Conservation (phyloP, 305 asterid genomes). For the Salvia sclarea region DNA sequence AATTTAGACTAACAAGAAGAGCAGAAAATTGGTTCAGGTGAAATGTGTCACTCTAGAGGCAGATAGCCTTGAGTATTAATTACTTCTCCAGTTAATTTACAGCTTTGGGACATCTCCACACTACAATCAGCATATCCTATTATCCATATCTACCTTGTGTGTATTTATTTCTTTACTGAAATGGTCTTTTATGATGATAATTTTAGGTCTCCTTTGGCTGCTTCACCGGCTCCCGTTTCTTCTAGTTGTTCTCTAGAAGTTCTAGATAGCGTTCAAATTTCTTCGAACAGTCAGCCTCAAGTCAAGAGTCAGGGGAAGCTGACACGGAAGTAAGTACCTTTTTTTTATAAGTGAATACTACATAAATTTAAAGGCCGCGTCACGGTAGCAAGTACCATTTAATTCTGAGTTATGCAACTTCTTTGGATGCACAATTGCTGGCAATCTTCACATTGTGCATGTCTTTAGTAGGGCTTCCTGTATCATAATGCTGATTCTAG, state of each 20-base stretch:
- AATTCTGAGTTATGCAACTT: conserved; percentile 6
- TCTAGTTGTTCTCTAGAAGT: conserved; percentile 36
- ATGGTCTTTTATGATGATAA: conserved; percentile 18
- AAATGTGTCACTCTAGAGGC: conserved; percentile 8
- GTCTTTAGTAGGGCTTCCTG: background rate
- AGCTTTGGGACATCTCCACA: conserved; percentile 9
- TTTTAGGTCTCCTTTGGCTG: conserved; percentile 47
- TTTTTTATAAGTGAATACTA: too few relatives aligned
- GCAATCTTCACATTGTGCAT: conserved; percentile 6
- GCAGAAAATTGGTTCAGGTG: conserved; percentile 14
- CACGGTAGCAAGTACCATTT: conserved; percentile 52
- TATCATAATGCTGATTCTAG: conserved; percentile 24
- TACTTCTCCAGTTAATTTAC: conserved; percentile 9
- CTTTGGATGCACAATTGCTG: conserved; percentile 16
- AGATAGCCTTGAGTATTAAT: background rate
- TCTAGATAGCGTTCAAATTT: conserved; percentile 36
- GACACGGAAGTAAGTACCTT: conserved; percentile 57
- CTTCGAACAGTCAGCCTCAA: conserved; percentile 42
- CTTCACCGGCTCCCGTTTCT: conserved; percentile 37
- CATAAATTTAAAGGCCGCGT: too few relatives aligned
- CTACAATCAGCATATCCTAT: conserved; percentile 14
- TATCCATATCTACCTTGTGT: conserved; percentile 23
- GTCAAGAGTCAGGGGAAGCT: conserved; percentile 58
- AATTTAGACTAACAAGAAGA: conserved; percentile 17
- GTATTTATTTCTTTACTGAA: background rate